Conservation (phyloP, 2,329 filamentous ascomycete species). For the Tolypocladium ophioglossoides region DNA sequence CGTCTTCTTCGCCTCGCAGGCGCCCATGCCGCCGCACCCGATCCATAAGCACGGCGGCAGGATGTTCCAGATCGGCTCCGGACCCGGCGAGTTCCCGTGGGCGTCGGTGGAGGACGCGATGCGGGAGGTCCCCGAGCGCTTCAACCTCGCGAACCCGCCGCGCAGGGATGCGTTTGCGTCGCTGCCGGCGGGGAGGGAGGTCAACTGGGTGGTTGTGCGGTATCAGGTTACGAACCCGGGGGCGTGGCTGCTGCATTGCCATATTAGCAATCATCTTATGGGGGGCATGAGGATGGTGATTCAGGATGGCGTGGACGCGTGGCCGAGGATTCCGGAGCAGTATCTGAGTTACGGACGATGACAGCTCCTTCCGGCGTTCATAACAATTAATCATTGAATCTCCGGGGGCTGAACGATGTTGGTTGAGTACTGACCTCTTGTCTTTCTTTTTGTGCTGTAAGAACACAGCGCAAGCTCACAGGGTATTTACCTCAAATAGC, state of each 20-base stretch:
- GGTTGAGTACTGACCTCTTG: too few species aligned
- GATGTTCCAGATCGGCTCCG: constrained; percentile 45
- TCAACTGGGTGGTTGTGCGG: constrained; percentile 36
- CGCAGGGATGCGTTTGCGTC: constrained; percentile 32
- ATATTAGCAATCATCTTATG: constrained; percentile 40
- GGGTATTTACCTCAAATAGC: too few species aligned
- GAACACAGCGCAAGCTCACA: too few species aligned
- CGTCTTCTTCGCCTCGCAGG: constrained; percentile 38
- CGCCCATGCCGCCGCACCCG: constrained; percentile 42
- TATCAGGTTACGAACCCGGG: constrained; percentile 43
- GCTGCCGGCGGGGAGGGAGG: constrained; percentile 8
- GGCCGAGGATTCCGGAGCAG: too few species aligned
- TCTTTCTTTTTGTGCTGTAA: too few species aligned
- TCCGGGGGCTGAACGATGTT: too few species aligned
- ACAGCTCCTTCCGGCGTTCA: too few species aligned
- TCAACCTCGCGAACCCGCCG: constrained; percentile 47
- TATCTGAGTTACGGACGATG: too few species aligned
- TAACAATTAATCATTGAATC: too few species aligned
- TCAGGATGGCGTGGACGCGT: constrained; percentile 33
- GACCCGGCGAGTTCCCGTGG: constrained; percentile 40
- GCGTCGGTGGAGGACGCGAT: constrained; percentile 41
- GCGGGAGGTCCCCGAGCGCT: constrained; percentile 31
- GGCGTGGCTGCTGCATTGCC: constrained; percentile 45
- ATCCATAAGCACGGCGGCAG: constrained; percentile 57
- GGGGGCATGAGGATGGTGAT: constrained; percentile 46